Base-by-base conservation (phyloP, 2,329 filamentous ascomycete genomes). In the Lachnellula arida region DNA sequence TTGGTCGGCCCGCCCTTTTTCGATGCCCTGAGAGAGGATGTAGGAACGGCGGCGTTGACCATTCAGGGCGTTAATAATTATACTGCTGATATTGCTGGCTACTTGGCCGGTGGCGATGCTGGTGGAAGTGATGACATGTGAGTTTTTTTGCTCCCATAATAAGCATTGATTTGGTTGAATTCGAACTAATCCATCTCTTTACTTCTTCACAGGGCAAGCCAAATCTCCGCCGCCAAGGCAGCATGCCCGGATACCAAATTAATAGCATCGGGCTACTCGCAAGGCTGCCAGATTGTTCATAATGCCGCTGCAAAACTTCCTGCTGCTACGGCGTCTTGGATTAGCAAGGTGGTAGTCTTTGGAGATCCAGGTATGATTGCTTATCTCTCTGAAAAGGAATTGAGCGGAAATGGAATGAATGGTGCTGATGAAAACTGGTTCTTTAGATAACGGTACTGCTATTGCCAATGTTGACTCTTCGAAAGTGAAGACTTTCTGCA, bases 211-310 rank as follows among this genome's bases (percentile, higher is more conserved):
- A 65, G 64, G 43, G 69, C 65, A 11, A 55, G 54, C 12, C 64
- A 72, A 51, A 74, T 75, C 40, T 39, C 67, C 11, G 46, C 64
- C 15, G 70, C 72, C 1, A 54, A 65, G 35, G 56, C 59, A 15
- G 66, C 68, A 40, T 76, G 74, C 55, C 73, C 73, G 0, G 64
- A 72, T 11, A 71, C 72, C 1, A 66, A 72, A 43, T 70, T 75
- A 15, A 63, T 74, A 2, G 69, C 73, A 3, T 70, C 72, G 34
- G 76, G 76, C 7, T 73, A 72, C 58, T 72, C 70, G 15, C 69
- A 78, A 63, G 76, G 75, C n/a, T 72, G 71, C 1, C 75, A 76
- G n/a, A 63, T 78, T 22, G 73, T 76, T 4, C 72, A 75, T 42
- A 71, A 72, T 22, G 68, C 74, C 0, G 61, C 75, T 14, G 68